A percentile compares a stretch with the other conserved stretches of the same genome.
Conservation (phyloP, 805 yeast genomes). For the Lachancea mirantina region DNA sequence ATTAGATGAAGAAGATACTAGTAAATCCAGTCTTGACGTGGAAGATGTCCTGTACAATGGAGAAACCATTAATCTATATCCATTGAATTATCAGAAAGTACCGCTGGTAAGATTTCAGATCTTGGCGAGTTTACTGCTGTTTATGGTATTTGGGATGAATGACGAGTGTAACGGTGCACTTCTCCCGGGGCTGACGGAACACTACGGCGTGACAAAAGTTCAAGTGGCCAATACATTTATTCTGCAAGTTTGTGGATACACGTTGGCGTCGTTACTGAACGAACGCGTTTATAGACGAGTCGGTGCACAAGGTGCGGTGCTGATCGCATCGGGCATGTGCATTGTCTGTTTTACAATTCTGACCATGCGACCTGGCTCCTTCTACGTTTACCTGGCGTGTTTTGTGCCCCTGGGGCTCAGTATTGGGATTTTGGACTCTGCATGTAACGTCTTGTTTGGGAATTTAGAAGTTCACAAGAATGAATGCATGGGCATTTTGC, state of each 20-base stretch:
- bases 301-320: slow-evolving; percentile 29
- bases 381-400: slow-evolving; percentile 20
- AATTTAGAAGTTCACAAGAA: slow-evolving; percentile 40
- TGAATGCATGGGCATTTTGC: slow-evolving; percentile 52
- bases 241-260: slow-evolving; percentile 27
- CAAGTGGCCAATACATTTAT: slow-evolving; percentile 27
- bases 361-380: slow-evolving; percentile 19
- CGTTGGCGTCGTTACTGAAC: slow-evolving; percentile 25
- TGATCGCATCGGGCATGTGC: slow-evolving; percentile 15
- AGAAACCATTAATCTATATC: slow-evolving; percentile 19
- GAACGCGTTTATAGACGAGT: slow-evolving; percentile 21
- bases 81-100: slow-evolving; percentile 22
- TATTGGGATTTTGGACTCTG: slow-evolving; percentile 30
- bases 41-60: slow-evolving; percentile 24
- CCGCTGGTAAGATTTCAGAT: slow-evolving; percentile 25
- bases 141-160: slow-evolving; percentile 29
- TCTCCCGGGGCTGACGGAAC: slow-evolving; percentile 25
- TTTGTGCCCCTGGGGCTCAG: slow-evolving; percentile 30
- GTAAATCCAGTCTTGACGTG: not conserved
- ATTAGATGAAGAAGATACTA: slow-evolving; percentile 1
- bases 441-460: slow-evolving; percentile 30
- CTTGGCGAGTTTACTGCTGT: slow-evolving; percentile 23
- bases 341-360: slow-evolving; percentile 18
- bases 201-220: slow-evolving; percentile 22
- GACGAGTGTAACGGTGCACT: slow-evolving; percentile 32